Base-by-base conservation (phyloP, 352 stramenopile species). In the Phytophthora pini region DNA sequence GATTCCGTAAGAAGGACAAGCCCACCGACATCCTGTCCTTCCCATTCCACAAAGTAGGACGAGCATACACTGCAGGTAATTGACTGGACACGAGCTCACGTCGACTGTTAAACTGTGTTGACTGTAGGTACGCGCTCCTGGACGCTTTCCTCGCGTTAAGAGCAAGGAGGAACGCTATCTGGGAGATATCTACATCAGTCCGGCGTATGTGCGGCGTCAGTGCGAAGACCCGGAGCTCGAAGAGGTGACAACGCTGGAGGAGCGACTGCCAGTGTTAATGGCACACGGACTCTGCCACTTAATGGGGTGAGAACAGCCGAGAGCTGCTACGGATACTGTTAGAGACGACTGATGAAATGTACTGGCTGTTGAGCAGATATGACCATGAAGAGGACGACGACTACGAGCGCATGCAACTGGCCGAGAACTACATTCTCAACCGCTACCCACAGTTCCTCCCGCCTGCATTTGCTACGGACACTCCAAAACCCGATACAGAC, bases 11-110 rank as follows among this genome's bases (percentile, higher is more conserved):
- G 54, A 92, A 93, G 68, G 79, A 95, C 65, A 90, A 87, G 34
- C 74, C 85, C 8, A 95, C 85, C 8, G 84, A 95, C 52, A 90
- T 94, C 48, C 64, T 95, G 15, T 95, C 87, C 13, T 94, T 94
- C 59, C 85, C 87, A 9, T 82, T 82, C 56, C 84, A 93, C 76
- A 88, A 93, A 76, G 93, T 47, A 17, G 89, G 82, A 38, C 2
- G 2, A 17, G 31, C 36, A 26, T n/a, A 27, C 56, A 34, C 5
- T 27, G 26, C 15, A 13, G 22, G 4, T 4, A 40, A 24, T 70
- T 47, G 52, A 34, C 45, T 48, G 29, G 9, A 32, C 13, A 69
- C 9, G 46, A 46, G 6, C 48, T 66, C 49, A 50, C 22, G 4
- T 40, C 26, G 46, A 44, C 36, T 45, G 20, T 32, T 26, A 36